A percentile compares a stretch with the other conserved stretches of the same genome.
Conservation (phyloP, 768 basidiomycete genomes). For the Rhizopogon vinicolor region DNA sequence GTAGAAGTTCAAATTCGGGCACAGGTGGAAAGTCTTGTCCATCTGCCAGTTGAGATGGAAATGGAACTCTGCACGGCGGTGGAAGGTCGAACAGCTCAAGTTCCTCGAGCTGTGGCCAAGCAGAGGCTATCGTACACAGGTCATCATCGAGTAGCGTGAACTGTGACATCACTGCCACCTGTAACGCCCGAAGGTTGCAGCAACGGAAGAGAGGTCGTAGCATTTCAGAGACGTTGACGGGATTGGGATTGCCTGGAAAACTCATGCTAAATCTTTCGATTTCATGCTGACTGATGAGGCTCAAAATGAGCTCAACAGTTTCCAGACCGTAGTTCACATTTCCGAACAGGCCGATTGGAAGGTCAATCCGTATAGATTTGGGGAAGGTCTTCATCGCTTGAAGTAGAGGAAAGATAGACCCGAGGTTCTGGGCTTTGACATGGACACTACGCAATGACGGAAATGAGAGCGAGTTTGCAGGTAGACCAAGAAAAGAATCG, state of each 20-base stretch:
- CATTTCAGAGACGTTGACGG: neutral
- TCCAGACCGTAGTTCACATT: neutral
- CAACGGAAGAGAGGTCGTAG: neutral
- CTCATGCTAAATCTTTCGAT: neutral
- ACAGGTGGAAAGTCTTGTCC: too few species aligned
- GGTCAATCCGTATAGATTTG: neutral
- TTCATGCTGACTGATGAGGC: neutral
- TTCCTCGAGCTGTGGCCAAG: constrained; percentile 3
- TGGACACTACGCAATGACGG: neutral
- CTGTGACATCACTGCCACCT: neutral
- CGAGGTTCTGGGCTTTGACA: neutral
- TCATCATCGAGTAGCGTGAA: neutral
- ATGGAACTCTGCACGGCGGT: too few species aligned
- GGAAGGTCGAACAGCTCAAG: neutral
- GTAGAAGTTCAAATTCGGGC: too few species aligned
- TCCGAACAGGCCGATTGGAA: neutral
- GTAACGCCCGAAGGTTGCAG: neutral
- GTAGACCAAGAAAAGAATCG: neutral
- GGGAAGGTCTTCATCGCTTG: neutral
- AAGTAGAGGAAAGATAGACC: neutral
- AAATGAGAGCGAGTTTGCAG: neutral
- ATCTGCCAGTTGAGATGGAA: too few species aligned
- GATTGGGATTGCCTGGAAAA: neutral
- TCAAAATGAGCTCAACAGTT: neutral
- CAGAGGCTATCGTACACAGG: neutral